Evolutionary conservation across 257 asterid genomes (phyloP).

Genomic region (Penstemon newberryi): DNA sequence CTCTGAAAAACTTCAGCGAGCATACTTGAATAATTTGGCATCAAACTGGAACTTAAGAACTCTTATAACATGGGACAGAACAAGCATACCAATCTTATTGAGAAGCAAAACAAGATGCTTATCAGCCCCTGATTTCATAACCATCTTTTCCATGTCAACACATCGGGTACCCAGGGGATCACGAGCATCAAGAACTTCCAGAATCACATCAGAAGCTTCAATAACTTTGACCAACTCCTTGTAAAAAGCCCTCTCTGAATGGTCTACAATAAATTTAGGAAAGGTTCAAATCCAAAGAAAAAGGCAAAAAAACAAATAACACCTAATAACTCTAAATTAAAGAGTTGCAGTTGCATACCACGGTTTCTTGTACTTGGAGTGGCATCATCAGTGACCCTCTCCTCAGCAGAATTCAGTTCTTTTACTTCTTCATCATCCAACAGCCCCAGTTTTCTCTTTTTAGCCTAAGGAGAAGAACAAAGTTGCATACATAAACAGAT

Average conservation of each 20-base stretch:
- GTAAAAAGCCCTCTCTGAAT: constrained; percentile 77
- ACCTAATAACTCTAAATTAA: neutral
- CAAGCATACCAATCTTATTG: constrained; percentile 75
- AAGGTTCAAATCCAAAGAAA: constrained; percentile 3
- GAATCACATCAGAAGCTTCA: constrained; percentile 89
- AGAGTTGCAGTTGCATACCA: constrained; percentile 42
- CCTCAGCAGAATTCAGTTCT: constrained; percentile 40
- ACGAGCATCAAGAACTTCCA: constrained; percentile 98
- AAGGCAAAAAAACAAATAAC: neutral
- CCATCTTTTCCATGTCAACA: constrained; percentile 91
- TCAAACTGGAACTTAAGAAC: neutral
- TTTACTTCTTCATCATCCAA: constrained; percentile 59
- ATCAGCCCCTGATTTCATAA: constrained; percentile 67
- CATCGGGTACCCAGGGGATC: constrained; percentile 98
- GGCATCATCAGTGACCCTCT: constrained; percentile 31
- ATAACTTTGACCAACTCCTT: constrained; percentile 91
- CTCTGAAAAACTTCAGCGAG: neutral
- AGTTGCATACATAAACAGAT: no score
- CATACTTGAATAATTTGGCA: neutral
- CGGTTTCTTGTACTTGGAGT: constrained; percentile 34
- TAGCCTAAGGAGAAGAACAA: constrained; percentile 40
- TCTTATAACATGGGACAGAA: neutral
- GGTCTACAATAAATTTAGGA: constrained; percentile 41
- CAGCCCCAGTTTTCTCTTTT: constrained; percentile 76
- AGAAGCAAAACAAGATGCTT: constrained; percentile 86